Evolutionary conservation across 345 rosid genomes (phyloP).

Genomic region (Erucastrum elatum): DNA sequence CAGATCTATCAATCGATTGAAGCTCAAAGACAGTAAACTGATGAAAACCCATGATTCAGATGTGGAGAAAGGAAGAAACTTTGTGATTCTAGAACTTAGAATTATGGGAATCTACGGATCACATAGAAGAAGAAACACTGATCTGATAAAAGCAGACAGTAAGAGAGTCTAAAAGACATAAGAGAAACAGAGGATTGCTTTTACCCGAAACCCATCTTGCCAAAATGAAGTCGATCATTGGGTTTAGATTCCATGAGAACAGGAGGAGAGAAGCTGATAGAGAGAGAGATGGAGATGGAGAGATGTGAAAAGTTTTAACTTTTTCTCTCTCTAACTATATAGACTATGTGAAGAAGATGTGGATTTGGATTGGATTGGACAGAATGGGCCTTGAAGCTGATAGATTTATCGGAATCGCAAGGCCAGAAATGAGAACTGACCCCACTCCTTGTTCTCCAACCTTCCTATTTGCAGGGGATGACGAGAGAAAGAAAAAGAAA

Average conservation of each 20-base stretch:
- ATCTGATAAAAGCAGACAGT: not conserved
- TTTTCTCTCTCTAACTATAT: not conserved
- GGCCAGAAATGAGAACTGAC: slow-evolving; percentile 32
- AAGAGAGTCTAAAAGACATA: not conserved
- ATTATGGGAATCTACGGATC: slow-evolving; percentile 19
- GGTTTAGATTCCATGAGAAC: slow-evolving; percentile 71
- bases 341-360: not conserved
- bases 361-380: slow-evolving; percentile 15
- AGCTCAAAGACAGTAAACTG: not conserved
- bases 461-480: slow-evolving; percentile 16
- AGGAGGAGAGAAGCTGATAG: slow-evolving; percentile 28
- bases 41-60: slow-evolving; percentile 15
- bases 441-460: slow-evolving; percentile 31
- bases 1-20: slow-evolving; percentile 19
- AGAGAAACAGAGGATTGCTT: slow-evolving; percentile 5
- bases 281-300: not conserved
- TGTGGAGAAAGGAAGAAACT: slow-evolving; percentile 3
- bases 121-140: not conserved
- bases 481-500: slow-evolving; percentile 8
- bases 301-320: not conserved
- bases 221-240: slow-evolving; percentile 73
- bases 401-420: slow-evolving; percentile 31
- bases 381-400: slow-evolving; percentile 16
- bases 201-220: slow-evolving; percentile 95
- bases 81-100: not conserved